Evolutionary conservation across 306 rosid species (phyloP), one percentile per base, ranked within the genome.

Genomic region (Rosa rugosa): DNA sequence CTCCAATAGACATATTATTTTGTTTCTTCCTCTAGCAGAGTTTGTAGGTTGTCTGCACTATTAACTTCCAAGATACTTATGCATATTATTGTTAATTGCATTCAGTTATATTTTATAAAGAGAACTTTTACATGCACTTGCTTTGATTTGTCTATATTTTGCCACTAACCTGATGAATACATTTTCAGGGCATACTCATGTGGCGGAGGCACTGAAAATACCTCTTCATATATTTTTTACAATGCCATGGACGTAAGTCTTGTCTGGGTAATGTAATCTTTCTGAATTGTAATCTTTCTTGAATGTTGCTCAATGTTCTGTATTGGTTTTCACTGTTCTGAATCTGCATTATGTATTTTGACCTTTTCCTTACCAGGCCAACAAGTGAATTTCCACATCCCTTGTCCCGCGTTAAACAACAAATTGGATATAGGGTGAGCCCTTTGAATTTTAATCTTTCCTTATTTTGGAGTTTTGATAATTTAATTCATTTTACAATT

Each of bases 171-270:
- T 46, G 72, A 63, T 56, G 65, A 74, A 68, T 84, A 41, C 69
- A 75, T 86, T 80, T 86, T 84, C 77, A 96, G 99, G 98, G 81
- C 99, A 96, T 80, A 90, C 89, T 36, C 99, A 96, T 77, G 99
- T 96, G 85, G 99, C 99, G 11, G 99, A 96, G 92, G 93, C 98
- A 68, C 93, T 96, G 60, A 85, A 93, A 80, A 69, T 96, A 84
- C 99, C 99, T 50, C 75, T 96, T 86, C 99, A 96, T 84, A 90
- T 96, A 69, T 93, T 96, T 86, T 96, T 96, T 91, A 96, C 99
- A 40, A 96, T 96, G 99, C 99, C 99, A 72, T 96, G 99, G 99
- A 93, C 99, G 99, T 96, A 96, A 96, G 99, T 96, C 89, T 90
- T 84, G 65, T 88, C 68, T 87, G 73, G 87, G 83, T 86, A 82